Evolutionary conservation across 768 basidiomycete genomes (phyloP).

Genomic region (Heimioporus sp.): DNA sequence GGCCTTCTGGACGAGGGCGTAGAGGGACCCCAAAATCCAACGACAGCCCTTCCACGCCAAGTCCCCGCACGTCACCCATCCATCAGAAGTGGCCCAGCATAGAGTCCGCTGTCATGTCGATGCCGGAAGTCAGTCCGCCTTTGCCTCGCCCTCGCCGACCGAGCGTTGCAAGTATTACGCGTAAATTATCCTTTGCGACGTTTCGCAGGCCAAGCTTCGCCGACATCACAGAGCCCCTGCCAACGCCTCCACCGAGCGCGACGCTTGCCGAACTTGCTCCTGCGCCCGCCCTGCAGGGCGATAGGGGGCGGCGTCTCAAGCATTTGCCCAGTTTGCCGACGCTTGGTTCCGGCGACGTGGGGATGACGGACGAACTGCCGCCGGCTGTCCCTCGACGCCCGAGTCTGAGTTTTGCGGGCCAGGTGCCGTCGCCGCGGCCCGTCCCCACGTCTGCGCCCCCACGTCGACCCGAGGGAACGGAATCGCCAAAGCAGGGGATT

Average conservation of each 20-base stretch:
- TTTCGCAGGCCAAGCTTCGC: constrained; percentile 26
- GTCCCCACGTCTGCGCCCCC: background rate
- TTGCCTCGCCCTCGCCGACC: constrained; percentile 16
- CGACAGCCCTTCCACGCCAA: constrained; percentile 20
- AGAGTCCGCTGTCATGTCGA: constrained; percentile 14
- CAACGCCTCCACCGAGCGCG: constrained; percentile 15
- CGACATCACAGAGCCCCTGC: constrained; percentile 20
- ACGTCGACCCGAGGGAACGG: constrained; percentile 4
- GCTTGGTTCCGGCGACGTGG: constrained; percentile 8
- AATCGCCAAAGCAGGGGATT: constrained; percentile 12
- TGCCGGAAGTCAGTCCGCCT: constrained; percentile 8
- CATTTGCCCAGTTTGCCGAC: constrained; percentile 26
- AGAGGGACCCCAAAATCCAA: constrained; percentile 8
- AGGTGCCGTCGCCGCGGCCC: background rate
- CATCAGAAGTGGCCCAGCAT: constrained; percentile 22
- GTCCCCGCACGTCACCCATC: constrained; percentile 12
- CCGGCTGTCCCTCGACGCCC: constrained; percentile 8
- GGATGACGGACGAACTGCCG: background rate
- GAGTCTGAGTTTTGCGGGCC: constrained; percentile 9
- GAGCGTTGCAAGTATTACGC: constrained; percentile 30
- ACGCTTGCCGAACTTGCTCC: constrained; percentile 17
- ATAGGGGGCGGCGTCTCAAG: constrained; percentile 13
- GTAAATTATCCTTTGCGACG: constrained; percentile 30
- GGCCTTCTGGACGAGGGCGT: constrained; percentile 2
- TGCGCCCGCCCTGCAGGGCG: constrained; percentile 9